phyloP scores from a whole-genome alignment of 768 basidiomycete species.

The Mycena venus region DNA sequence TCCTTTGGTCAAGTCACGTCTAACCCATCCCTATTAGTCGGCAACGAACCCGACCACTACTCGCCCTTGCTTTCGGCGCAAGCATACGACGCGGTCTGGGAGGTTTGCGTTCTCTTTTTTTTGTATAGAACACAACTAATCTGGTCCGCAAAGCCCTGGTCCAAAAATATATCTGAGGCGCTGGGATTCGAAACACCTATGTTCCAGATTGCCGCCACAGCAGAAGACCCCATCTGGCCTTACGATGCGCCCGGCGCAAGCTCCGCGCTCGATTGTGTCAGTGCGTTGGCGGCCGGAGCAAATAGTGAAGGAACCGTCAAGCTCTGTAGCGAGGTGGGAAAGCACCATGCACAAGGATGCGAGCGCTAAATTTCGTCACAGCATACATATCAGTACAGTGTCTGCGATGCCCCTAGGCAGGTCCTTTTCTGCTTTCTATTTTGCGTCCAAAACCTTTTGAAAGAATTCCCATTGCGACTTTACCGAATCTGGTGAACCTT shows the following conservation, averaged over 20 bases:
- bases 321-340: constrained; percentile 57
- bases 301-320: constrained; percentile 56
- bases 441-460: neutral
- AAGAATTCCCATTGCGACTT: constrained; percentile 58
- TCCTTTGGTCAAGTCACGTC: neutral
- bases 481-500: constrained; percentile 62
- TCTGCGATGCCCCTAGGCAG: constrained; percentile 53
- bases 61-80: constrained; percentile 51
- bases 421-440: neutral
- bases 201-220: constrained; percentile 66
- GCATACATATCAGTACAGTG: constrained; percentile 68
- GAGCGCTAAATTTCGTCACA: neutral
- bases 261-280: constrained; percentile 63
- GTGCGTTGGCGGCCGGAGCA: constrained; percentile 61
- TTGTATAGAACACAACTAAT: neutral
- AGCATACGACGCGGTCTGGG: constrained; percentile 61
- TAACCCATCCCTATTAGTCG: constrained; percentile 49
- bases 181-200: constrained; percentile 53
- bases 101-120: constrained; percentile 43
- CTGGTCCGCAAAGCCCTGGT: constrained; percentile 57
- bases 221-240: constrained; percentile 65
- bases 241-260: constrained; percentile 57
- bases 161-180: constrained; percentile 59
- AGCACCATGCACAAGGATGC: neutral
- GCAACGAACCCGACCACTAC: constrained; percentile 70